These are phyloP conservation scores for Aspergillus bertholletiae DNA, from an alignment of 495 filamentous ascomycete genomes.

Conservation along the genomic window DNA sequence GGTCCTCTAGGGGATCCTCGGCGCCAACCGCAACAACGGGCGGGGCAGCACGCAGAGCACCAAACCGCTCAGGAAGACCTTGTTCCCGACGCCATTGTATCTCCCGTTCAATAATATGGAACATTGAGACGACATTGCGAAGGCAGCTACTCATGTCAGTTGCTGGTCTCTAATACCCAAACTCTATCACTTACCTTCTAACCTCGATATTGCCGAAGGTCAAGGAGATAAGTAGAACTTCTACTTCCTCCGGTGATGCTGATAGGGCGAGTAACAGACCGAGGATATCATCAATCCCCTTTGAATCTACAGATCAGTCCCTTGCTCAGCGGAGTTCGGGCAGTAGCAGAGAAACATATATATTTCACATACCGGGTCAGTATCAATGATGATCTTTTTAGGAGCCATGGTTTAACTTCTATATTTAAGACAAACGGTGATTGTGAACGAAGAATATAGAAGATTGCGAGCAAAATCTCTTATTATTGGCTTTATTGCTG, in stretches of 20 bases:
- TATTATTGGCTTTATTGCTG: neutral
- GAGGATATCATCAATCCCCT: conserved; percentile 91
- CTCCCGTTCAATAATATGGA: conserved; percentile 90
- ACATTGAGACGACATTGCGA: conserved; percentile 85
- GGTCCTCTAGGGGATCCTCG: conserved; percentile 77
- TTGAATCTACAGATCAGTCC: neutral
- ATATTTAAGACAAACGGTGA: neutral
- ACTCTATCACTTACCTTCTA: conserved; percentile 50
- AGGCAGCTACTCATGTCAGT: conserved; percentile 58
- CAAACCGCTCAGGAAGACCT: conserved; percentile 64
- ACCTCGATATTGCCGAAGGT: conserved; percentile 92
- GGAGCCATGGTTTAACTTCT: conserved; percentile 8
- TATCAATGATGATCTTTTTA: conserved; percentile 84
- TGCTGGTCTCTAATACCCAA: neutral
- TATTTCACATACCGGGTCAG: conserved; percentile 64
- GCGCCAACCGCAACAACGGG: conserved; percentile 86
- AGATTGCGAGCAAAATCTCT: neutral
- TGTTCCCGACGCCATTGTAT: conserved; percentile 72
- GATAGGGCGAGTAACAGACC: conserved; percentile 82
- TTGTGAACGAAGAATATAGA: neutral
- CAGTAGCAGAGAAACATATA: no score
- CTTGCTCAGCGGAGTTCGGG: neutral
- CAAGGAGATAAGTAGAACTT: conserved; percentile 83
- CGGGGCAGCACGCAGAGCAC: conserved; percentile 60
- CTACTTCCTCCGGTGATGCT: conserved; percentile 77